Base-by-base conservation (phyloP, 352 stramenopile genomes). In the Globisporangium emineosum region DNA sequence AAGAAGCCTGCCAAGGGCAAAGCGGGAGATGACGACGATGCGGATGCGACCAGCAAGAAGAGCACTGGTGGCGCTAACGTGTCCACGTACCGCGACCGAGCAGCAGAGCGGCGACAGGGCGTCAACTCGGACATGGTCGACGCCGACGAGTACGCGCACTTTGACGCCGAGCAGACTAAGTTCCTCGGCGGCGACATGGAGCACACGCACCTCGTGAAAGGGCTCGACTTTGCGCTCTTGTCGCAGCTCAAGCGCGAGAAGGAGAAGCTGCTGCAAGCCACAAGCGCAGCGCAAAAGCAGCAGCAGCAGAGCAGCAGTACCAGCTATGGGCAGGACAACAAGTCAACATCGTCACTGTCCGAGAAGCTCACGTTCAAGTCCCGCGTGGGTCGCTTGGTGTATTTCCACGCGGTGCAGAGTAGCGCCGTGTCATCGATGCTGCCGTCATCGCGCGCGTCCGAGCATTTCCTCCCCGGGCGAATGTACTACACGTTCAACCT, bases 201-300 rank as follows among this genome's bases (percentile, higher is more conserved):
- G 59, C 86, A 94, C 73, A 94, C 91, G 33, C 89, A 96, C 71
- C 61, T 97, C 19, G 90, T 97, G 4, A 97, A 96, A 61, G 93
- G 69, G 23, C 65, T 98, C 54, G 91, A 98, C 80, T 82, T 88
- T 40, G 78, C 89, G 12, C 70, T 98, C 29, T 73, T 96, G 27
- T 70, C 90, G 43, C 91, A 97, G 64, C 74, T 97, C 27, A 92
- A 93, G 66, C 71, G 77, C 19, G 88, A 97, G 62, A 88, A 86
- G 57, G 66, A 88, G 55, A 84, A 84, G 60, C 67, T 92, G 13
- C 59, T 69, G 62, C 57, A 68, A 3, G 73, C 67, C 2, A 79
- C 66, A 2, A 66, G 54, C 6, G 62, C 58, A 1, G 69, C 73
- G 8, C 77, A 86, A 64, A 25, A 67, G 17, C 70, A 82, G 37